Conservation (phyloP, 1,139 yeast genomes). For the Diutina siamensis region DNA sequence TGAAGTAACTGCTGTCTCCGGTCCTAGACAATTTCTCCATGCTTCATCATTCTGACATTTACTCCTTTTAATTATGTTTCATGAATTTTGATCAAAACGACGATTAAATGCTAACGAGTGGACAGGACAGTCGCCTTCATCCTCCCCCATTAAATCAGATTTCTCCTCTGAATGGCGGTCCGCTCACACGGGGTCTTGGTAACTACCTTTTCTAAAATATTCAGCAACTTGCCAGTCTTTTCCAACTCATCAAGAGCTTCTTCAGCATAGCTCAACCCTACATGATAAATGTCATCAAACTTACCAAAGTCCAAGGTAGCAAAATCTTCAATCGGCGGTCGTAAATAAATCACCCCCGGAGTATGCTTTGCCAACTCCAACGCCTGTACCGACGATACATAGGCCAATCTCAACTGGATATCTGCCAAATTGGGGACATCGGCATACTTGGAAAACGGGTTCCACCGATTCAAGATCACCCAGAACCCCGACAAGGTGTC, state of each 20-base stretch:
- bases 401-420: constrained; percentile 84
- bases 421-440: constrained; percentile 92
- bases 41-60: too few relatives aligned
- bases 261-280: constrained; percentile 71
- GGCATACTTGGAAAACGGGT: constrained; percentile 80
- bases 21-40: too few relatives aligned
- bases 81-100: too few relatives aligned
- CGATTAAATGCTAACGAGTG: too few relatives aligned
- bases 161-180: background rate
- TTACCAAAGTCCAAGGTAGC: constrained; percentile 89
- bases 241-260: constrained; percentile 43
- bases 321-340: constrained; percentile 89
- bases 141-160: too few relatives aligned
- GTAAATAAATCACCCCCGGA: constrained; percentile 77
- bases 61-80: too few relatives aligned
- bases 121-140: too few relatives aligned
- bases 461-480: constrained; percentile 83
- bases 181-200: background rate
- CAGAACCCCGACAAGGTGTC: constrained; percentile 88
- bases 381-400: constrained; percentile 92
- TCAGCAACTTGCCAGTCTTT: constrained; percentile 43
- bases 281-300: constrained; percentile 78
- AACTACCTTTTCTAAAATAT: constrained; percentile 20
- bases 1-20: too few relatives aligned
- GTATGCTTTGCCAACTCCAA: constrained; percentile 75